Evolutionary conservation across 1,139 yeast species (phyloP).

Genomic region (Pichia sp.): DNA sequence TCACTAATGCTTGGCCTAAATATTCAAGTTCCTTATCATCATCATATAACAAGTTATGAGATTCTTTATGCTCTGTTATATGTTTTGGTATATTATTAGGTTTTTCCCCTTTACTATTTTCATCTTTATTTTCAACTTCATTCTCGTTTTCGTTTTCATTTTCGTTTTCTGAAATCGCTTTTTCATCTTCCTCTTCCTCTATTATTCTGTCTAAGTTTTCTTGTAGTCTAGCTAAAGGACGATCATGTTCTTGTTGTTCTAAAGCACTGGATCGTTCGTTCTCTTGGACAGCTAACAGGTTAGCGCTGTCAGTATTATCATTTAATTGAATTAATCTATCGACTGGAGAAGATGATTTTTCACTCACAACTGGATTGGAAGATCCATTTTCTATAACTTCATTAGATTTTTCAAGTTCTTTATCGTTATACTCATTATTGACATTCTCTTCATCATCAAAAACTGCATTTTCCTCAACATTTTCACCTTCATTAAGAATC

Average conservation of each 20-base stretch:
- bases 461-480: conserved; percentile 28
- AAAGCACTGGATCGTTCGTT: conserved; percentile 50
- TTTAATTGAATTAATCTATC: conserved; percentile 44
- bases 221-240: conserved; percentile 82
- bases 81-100: not conserved
- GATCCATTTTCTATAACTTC: conserved; percentile 18
- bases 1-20: conserved; percentile 55
- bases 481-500: conserved; percentile 22
- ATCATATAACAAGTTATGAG: conserved; percentile 60
- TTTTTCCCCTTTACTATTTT: too few relatives aligned
- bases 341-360: conserved; percentile 36
- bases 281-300: conserved; percentile 46
- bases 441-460: conserved; percentile 22
- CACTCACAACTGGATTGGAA: conserved; percentile 13
- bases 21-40: conserved; percentile 72
- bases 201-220: conserved; percentile 60
- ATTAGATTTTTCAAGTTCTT: not conserved
- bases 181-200: conserved; percentile 26
- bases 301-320: conserved; percentile 42
- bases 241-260: conserved; percentile 62
- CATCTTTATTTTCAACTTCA: too few relatives aligned
- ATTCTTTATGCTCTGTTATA: conserved; percentile 28
- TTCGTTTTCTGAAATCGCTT: not conserved
- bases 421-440: not conserved
- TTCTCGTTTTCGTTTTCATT: not conserved